Percentiles rank a stretch among this genome's conserved stretches.
Evolutionary conservation across 345 rosid genomes (phyloP).

Genomic region (Adansonia digitata): DNA sequence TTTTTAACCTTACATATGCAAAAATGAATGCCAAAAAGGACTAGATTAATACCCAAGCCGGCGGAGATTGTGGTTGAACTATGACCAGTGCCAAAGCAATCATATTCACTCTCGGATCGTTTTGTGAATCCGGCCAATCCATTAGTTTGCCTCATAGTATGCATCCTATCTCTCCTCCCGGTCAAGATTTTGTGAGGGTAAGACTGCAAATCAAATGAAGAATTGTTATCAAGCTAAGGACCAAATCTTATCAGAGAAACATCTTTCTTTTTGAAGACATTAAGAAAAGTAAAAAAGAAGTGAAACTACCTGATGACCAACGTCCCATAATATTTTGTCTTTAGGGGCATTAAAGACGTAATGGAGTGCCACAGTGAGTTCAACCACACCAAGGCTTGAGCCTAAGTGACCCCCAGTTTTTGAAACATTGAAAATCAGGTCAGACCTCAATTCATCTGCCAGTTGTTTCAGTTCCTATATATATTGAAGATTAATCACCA

Average conservation of each 20-base stretch:
- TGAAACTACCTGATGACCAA: slow-evolving; percentile 94
- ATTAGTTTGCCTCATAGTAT: slow-evolving; percentile 76
- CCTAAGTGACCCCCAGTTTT: slow-evolving; percentile 96
- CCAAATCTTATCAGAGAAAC: neutral
- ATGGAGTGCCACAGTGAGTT: slow-evolving; percentile 96
- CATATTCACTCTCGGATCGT: slow-evolving; percentile 84
- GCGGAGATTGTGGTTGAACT: slow-evolving; percentile 94
- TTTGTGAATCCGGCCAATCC: slow-evolving; percentile 88
- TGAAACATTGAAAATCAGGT: slow-evolving; percentile 83
- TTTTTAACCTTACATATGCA: neutral
- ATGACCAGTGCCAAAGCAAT: slow-evolving; percentile 92
- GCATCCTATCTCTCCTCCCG: slow-evolving; percentile 91
- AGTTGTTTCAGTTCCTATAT: slow-evolving; percentile 79
- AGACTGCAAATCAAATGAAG: slow-evolving; percentile 39
- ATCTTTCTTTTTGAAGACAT: neutral
- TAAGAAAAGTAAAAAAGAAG: neutral
- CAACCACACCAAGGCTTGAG: slow-evolving; percentile 95
- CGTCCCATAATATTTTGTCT: slow-evolving; percentile 92
- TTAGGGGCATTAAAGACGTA: slow-evolving; percentile 84
- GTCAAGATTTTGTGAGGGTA: slow-evolving; percentile 95
- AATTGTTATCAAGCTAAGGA: neutral
- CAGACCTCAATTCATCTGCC: slow-evolving; percentile 79
- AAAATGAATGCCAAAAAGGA: slow-evolving; percentile 1
- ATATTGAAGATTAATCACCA: neutral
- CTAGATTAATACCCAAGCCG: slow-evolving; percentile 57